A percentile compares a stretch with the other conserved stretches of the same genome.
phyloP scores from a whole-genome alignment of 108 stramenopile genomes.

The Cyclotella atomus region DNA sequence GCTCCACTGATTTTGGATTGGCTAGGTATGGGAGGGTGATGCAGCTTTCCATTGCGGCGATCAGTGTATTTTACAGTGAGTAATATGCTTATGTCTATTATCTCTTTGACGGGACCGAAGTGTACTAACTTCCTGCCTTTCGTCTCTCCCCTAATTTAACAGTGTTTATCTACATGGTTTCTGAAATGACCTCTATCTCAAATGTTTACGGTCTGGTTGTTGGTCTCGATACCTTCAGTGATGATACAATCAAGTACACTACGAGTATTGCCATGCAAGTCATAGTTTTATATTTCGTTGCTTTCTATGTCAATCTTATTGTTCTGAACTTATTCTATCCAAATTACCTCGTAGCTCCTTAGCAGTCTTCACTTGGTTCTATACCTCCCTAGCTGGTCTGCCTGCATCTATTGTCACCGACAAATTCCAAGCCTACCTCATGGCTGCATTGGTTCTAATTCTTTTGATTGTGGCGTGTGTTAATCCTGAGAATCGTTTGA shows the following conservation, averaged over 20 bases:
- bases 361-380: slow-evolving; percentile 67
- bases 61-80: slow-evolving; percentile 74
- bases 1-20: slow-evolving; percentile 71
- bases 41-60: slow-evolving; percentile 61
- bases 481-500: slow-evolving; percentile 57
- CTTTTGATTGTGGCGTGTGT: slow-evolving; percentile 63
- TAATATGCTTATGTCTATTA: neutral
- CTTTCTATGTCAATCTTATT: neutral
- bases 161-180: slow-evolving; percentile 82
- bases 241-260: slow-evolving; percentile 42
- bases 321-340: neutral
- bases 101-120: neutral
- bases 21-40: slow-evolving; percentile 76
- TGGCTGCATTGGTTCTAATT: slow-evolving; percentile 64
- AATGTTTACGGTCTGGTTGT: slow-evolving; percentile 63
- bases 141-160: neutral
- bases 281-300: neutral
- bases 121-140: neutral
- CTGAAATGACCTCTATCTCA: slow-evolving; percentile 75
- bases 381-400: slow-evolving; percentile 70
- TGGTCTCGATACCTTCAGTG: slow-evolving; percentile 33
- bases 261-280: slow-evolving; percentile 53
- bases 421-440: slow-evolving; percentile 75
- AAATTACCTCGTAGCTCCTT: slow-evolving; percentile 26
- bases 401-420: slow-evolving; percentile 79